These are phyloP conservation scores for Usnea hakonensis DNA, from an alignment of 495 filamentous ascomycete species.

Conservation along the genomic window DNA sequence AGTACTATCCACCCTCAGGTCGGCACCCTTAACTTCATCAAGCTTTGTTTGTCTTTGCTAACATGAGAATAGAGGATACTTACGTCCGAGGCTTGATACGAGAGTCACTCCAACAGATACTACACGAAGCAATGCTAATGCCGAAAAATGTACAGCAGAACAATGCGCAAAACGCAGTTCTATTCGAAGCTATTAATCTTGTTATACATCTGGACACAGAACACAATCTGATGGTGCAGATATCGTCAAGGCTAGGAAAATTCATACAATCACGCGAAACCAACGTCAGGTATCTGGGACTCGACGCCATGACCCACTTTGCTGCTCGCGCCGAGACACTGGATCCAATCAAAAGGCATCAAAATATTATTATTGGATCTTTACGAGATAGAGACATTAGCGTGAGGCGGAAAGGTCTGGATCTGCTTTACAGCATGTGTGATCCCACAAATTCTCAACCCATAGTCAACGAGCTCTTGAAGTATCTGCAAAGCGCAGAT, in stretches of 20 bases:
- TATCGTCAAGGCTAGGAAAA: slow-evolving; percentile 85
- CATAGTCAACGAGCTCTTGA: slow-evolving; percentile 88
- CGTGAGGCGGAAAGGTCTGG: slow-evolving; percentile 88
- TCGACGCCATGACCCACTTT: slow-evolving; percentile 98
- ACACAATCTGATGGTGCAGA: slow-evolving; percentile 90
- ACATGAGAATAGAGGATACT: slow-evolving; percentile 61
- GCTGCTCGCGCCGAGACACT: slow-evolving; percentile 90
- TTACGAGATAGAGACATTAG: slow-evolving; percentile 95
- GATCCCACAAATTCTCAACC: slow-evolving; percentile 83
- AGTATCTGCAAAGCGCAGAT: slow-evolving; percentile 92
- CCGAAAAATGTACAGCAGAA: slow-evolving; percentile 99
- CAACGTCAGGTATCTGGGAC: slow-evolving; percentile 92
- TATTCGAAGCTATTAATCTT: slow-evolving; percentile 98
- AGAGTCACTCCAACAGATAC: slow-evolving; percentile 80
- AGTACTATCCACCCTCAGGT: slow-evolving; percentile 96
- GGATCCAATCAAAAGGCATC: slow-evolving; percentile 97
- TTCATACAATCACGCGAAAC: slow-evolving; percentile 97
- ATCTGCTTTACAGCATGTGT: slow-evolving; percentile 99
- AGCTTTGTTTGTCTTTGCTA: slow-evolving; percentile 10
- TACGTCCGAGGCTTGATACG: slow-evolving; percentile 88
- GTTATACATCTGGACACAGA: slow-evolving; percentile 99
- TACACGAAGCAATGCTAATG: slow-evolving; percentile 83
- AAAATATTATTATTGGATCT: slow-evolving; percentile 88
- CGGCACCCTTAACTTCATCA: slow-evolving; percentile 27
- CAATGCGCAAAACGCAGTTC: slow-evolving; percentile 95